Evolutionary conservation across 2,329 filamentous ascomycete genomes (phyloP).

Genomic region (Beauveria scarabaeidicola): DNA sequence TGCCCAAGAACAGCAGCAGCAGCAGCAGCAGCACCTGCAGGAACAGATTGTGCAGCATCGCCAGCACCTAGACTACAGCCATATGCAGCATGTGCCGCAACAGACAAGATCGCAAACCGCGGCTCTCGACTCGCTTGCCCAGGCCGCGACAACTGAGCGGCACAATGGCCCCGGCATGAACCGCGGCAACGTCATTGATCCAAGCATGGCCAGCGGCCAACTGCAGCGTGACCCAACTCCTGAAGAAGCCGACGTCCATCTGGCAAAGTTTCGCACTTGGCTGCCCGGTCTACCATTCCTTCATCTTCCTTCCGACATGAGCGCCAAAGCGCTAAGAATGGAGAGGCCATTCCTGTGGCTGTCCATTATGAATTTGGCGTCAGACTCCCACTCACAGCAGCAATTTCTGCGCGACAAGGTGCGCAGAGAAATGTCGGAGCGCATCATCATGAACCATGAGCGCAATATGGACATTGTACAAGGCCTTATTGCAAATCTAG

Average conservation of each 20-base stretch:
- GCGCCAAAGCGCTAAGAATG: constrained; percentile 29
- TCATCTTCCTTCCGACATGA: constrained; percentile 28
- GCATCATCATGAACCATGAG: constrained; percentile 39
- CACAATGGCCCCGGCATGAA: constrained; percentile 8
- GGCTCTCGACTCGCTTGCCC: constrained; percentile 22
- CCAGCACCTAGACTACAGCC: constrained; percentile 9
- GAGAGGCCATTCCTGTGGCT: constrained; percentile 42
- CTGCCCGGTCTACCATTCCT: constrained; percentile 38
- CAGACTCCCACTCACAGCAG: constrained; percentile 33
- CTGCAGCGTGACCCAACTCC: constrained; percentile 22
- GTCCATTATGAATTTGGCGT: constrained; percentile 38
- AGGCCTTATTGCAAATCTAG: constrained; percentile 36
- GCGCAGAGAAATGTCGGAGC: constrained; percentile 36
- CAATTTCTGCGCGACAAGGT: constrained; percentile 30
- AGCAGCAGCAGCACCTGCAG: constrained; percentile 12
- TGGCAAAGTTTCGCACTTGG: constrained; percentile 34
- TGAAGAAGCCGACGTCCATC: constrained; percentile 29
- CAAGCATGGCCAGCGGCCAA: neutral
- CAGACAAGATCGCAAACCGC: constrained; percentile 5
- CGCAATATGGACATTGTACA: constrained; percentile 43
- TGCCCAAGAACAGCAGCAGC: constrained; percentile 12
- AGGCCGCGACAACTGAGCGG: constrained; percentile 26
- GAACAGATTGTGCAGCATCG: constrained; percentile 3
- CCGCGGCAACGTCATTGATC: constrained; percentile 13
- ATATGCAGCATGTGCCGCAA: constrained; percentile 10